These are phyloP conservation scores for Amborella trichopoda DNA, from an alignment of 164 flowering plant species.

Conservation along the genomic window DNA sequence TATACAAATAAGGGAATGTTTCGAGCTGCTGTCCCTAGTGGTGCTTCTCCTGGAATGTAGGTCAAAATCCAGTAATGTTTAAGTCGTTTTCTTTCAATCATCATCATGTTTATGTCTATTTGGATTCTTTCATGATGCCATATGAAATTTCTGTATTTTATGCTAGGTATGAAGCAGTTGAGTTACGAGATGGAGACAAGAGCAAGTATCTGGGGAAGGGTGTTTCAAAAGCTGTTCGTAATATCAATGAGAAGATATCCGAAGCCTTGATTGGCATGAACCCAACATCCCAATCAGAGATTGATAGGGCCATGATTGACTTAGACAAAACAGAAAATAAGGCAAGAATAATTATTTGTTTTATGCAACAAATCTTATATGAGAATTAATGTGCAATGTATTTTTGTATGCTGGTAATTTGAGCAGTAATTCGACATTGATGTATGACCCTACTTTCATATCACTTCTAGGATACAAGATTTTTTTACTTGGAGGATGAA, in stretches of 20 bases:
- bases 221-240: slow-evolving; percentile 74
- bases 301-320: slow-evolving; percentile 92
- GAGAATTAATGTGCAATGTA: too few relatives aligned
- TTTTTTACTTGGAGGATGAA: too few relatives aligned
- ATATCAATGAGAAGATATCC: slow-evolving; percentile 76
- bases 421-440: too few relatives aligned
- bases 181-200: slow-evolving; percentile 89
- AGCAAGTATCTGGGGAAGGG: slow-evolving; percentile 77
- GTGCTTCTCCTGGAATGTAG: slow-evolving; percentile 63
- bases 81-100: background rate
- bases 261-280: slow-evolving; percentile 92
- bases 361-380: too few relatives aligned
- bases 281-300: slow-evolving; percentile 82
- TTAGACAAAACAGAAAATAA: slow-evolving; percentile 93
- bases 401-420: too few relatives aligned
- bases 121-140: background rate
- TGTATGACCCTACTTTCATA: too few relatives aligned
- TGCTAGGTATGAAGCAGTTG: slow-evolving; percentile 78
- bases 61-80: too few relatives aligned
- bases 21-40: slow-evolving; percentile 85
- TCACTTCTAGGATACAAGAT: too few relatives aligned
- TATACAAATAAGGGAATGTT: slow-evolving; percentile 83
- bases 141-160: background rate
- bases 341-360: slow-evolving; percentile 42
- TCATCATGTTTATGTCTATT: background rate